Evolutionary conservation across 1,284 basidiomycete species (phyloP).

Genomic region (Amylostereum areolatum): DNA sequence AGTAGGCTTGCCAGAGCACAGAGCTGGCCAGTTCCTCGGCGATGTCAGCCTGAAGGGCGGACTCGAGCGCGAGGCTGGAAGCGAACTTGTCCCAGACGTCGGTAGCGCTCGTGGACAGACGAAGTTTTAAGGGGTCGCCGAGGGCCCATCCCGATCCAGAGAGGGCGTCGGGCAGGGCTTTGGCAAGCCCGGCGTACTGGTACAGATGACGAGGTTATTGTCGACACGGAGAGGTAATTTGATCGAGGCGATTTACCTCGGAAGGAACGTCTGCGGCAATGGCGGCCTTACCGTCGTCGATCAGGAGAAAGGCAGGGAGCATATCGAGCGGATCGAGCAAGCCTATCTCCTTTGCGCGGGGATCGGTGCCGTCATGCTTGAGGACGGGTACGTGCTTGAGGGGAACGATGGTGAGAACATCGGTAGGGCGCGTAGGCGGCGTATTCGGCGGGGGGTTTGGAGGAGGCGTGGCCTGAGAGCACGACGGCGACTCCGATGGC

Average conservation of each 20-base stretch:
- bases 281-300: neutral
- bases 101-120: slow-evolving; percentile 1
- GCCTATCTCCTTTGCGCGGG: slow-evolving; percentile 24
- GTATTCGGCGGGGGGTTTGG: slow-evolving; percentile 12
- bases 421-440: slow-evolving; percentile 11
- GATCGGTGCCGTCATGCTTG: slow-evolving; percentile 26
- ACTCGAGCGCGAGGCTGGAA: slow-evolving; percentile 7
- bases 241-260: too few relatives aligned
- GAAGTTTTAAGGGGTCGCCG: neutral
- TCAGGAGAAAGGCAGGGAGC: slow-evolving; percentile 29
- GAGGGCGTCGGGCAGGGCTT: slow-evolving; percentile 2
- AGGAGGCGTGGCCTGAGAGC: slow-evolving; percentile 23
- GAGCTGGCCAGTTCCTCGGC: slow-evolving; percentile 33
- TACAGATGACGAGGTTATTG: neutral
- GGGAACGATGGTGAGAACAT: slow-evolving; percentile 37
- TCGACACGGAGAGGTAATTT: neutral
- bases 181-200: neutral
- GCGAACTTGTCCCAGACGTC: slow-evolving; percentile 39
- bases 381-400: slow-evolving; percentile 39
- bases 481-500: slow-evolving; percentile 33
- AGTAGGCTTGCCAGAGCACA: slow-evolving; percentile 42
- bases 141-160: slow-evolving; percentile 5
- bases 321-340: slow-evolving; percentile 48
- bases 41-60: slow-evolving; percentile 17
- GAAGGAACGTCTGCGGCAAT: too few relatives aligned